Evolutionary conservation across 139 green algal genomes (phyloP).

Genomic region (Marvania coccoides): DNA sequence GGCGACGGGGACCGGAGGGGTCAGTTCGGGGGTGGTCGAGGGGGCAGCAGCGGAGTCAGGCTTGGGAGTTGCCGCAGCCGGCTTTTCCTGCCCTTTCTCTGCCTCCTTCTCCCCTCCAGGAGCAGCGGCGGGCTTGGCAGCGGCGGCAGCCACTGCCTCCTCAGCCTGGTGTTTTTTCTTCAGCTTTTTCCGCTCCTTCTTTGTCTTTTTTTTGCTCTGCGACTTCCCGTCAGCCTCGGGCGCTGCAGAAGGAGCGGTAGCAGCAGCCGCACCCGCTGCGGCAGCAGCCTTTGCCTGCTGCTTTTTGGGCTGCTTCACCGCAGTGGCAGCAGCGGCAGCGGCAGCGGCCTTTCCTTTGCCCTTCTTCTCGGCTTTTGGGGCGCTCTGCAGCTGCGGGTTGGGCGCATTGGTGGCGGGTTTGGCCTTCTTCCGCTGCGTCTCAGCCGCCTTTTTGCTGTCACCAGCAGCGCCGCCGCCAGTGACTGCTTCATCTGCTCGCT

Average conservation of each 20-base stretch:
- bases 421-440: background rate
- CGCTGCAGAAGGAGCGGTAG: background rate
- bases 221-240: too few relatives aligned
- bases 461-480: background rate
- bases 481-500: background rate
- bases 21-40: too few relatives aligned
- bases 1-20: too few relatives aligned
- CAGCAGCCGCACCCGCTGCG: too few relatives aligned
- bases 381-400: too few relatives aligned
- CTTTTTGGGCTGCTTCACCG: background rate
- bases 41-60: too few relatives aligned
- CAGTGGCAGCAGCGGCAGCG: background rate
- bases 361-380: too few relatives aligned
- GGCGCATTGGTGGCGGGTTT: background rate
- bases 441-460: background rate
- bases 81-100: too few relatives aligned
- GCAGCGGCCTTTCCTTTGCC: background rate
- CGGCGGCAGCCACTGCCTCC: background rate
- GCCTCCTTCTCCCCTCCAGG: background rate
- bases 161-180: background rate
- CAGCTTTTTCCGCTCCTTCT: background rate
- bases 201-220: too few relatives aligned
- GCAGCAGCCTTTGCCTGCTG: background rate
- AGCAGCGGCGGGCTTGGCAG: background rate
- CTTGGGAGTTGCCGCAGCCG: too few relatives aligned